Base-by-base conservation (phyloP, 495 filamentous ascomycete species). In the Trichoderma orchidacearum region DNA sequence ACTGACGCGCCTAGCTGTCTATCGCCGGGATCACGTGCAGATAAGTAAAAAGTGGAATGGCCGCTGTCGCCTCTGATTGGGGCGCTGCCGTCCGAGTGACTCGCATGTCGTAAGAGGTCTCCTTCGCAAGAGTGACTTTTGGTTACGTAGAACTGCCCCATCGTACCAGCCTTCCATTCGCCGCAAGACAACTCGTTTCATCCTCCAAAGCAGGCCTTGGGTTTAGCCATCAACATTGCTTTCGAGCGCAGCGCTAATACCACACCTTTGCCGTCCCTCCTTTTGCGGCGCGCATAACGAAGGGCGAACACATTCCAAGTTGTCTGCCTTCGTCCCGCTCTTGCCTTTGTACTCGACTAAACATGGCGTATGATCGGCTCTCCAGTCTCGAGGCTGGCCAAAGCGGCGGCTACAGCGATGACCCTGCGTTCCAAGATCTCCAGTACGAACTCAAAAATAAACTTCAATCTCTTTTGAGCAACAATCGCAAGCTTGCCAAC, bases 361-460 rank as follows among this genome's bases (percentile, higher is more conserved):
- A 57, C 30, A 97, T 97, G 92, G 95, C 92, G 36, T 97, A 94
- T 72, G 85, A 95, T 69, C 87, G 86, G 57, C 78, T 92, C 61
- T 84, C 83, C 61, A 84, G 82, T 54, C 76, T 96, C 57, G 92
- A 97, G 75, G 80, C 90, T 56, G 74, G 74, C 56, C 66, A 66
- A 2, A 69, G 69, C 58, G 63, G 68, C 60, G 83, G 89, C 61
- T 95, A 94, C 69, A 75, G 85, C 59, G 93, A 99, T 72, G 91
- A 96, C 66, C 94, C 94, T 45, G 90, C 93, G 61, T 99, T 97
- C 79, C 78, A 85, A 60, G 76, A 76, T 18, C 79, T 94, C 60
- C 88, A 90, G 58, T 83, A 87, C 63, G 77, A 82, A 23, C 80
- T 97, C 52, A 91, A 85, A 63, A 84, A 87, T 63, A 84, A 90